These are phyloP conservation scores for Cardamine chenopodiifolia DNA, from an alignment of 345 rosid genomes.

Conservation along the genomic window DNA sequence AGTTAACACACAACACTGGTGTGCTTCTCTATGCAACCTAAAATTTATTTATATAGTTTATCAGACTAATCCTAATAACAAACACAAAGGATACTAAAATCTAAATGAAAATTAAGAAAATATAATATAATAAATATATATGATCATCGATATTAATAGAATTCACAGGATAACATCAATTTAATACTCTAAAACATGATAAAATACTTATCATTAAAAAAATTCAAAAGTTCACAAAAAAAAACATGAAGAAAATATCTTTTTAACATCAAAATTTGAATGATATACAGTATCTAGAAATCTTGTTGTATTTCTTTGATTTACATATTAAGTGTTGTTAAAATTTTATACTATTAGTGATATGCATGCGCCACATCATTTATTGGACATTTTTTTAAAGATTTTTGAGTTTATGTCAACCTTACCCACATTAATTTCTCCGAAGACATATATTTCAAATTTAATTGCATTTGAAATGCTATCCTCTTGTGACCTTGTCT, in stretches of 20 bases:
- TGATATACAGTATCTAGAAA: too few relatives aligned
- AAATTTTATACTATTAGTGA: too few relatives aligned
- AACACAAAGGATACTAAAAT: background rate
- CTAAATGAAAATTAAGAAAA: background rate
- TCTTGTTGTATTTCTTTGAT: too few relatives aligned
- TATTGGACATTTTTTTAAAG: too few relatives aligned
- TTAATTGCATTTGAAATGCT: background rate
- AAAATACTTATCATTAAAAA: background rate
- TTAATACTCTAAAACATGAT: background rate
- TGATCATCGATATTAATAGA: background rate
- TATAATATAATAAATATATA: background rate
- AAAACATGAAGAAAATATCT: background rate
- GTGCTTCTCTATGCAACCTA: conserved; percentile 1
- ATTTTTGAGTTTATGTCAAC: too few relatives aligned
- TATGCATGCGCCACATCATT: background rate
- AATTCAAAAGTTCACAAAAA: background rate
- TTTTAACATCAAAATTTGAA: background rate
- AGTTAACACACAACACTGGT: background rate
- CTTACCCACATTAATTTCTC: background rate
- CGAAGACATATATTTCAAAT: background rate
- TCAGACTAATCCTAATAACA: background rate
- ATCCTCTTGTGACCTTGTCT: background rate
- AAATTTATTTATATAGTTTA: background rate
- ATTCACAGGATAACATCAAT: background rate
- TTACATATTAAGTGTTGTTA: too few relatives aligned